Evolutionary conservation across 164 flowering plant species (phyloP).

Genomic region (Tetracentron sinense): DNA sequence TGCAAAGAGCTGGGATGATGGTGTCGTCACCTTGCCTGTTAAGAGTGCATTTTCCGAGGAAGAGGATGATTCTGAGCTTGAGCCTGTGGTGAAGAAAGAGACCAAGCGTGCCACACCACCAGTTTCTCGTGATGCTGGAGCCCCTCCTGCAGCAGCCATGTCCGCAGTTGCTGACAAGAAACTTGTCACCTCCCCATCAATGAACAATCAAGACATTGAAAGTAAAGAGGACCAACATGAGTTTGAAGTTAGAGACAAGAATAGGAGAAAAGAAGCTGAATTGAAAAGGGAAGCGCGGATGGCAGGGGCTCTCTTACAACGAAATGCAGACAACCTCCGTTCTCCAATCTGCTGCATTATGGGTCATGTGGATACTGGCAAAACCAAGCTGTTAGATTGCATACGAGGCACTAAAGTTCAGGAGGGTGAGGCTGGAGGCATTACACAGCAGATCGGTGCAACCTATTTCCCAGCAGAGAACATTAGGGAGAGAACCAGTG

Average conservation of each 20-base stretch:
- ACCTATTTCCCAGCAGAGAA: conserved; percentile 97
- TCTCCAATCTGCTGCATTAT: conserved; percentile 99
- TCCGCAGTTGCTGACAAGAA: conserved; percentile 24
- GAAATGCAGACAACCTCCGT: conserved; percentile 59
- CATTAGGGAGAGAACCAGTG: conserved; percentile 90
- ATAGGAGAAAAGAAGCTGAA: conserved; percentile 33
- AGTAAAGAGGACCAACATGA: conserved; percentile 28
- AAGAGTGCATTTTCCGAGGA: conserved; percentile 85
- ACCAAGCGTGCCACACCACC: conserved; percentile 26
- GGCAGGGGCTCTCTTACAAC: conserved; percentile 30
- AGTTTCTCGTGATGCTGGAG: conserved; percentile 23
- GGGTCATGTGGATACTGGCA: conserved; percentile 99
- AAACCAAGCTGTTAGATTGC: conserved; percentile 95
- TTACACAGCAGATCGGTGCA: conserved; percentile 98
- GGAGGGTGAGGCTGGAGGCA: conserved; percentile 99
- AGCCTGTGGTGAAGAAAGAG: conserved; percentile 50
- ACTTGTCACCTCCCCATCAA: conserved; percentile 18
- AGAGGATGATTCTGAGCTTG: conserved; percentile 62
- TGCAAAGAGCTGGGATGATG: conserved; percentile 99
- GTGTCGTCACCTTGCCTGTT: conserved; percentile 47
- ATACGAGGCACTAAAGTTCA: conserved; percentile 97
- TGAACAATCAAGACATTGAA: conserved; percentile 28
- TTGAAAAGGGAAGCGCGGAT: conserved; percentile 26
- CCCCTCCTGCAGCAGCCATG: conserved; percentile 24
- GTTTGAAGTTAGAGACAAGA: conserved; percentile 27